Evolutionary conservation across 768 basidiomycete species (phyloP).

Genomic region (Pulveroboletus sp.): DNA sequence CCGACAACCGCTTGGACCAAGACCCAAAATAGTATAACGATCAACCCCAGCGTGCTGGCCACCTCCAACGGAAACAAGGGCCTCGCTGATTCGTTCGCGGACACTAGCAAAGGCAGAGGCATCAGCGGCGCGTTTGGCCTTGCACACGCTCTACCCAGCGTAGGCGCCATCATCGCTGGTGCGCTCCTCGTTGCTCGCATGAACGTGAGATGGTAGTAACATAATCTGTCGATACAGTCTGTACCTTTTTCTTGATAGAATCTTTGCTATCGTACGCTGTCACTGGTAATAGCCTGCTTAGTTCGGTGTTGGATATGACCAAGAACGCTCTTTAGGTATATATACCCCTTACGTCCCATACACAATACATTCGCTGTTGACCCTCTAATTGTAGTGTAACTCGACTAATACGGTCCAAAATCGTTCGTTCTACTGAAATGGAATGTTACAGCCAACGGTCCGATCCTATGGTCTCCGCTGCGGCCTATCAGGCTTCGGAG

Average conservation of each 20-base stretch:
- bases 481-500: no score
- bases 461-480: no score
- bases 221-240: slow-evolving; percentile 1
- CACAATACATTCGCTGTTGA: slow-evolving; percentile 26
- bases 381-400: slow-evolving; percentile 4
- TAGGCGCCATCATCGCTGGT: slow-evolving; percentile 15
- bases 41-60: slow-evolving; percentile 54
- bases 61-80: slow-evolving; percentile 60
- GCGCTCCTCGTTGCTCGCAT: slow-evolving; percentile 9
- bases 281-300: not conserved
- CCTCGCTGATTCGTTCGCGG: slow-evolving; percentile 15
- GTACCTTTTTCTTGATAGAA: slow-evolving; percentile 11
- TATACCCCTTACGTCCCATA: slow-evolving; percentile 18
- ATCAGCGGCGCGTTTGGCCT: slow-evolving; percentile 1
- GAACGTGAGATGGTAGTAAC: not conserved
- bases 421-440: not conserved
- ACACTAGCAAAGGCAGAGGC: slow-evolving; percentile 7
- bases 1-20: slow-evolving; percentile 43
- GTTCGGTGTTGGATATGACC: not conserved
- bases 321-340: slow-evolving; percentile 3
- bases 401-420: not conserved
- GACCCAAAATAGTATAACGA: slow-evolving; percentile 45
- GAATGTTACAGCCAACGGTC: no score
- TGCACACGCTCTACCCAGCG: slow-evolving; percentile 9
- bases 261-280: slow-evolving; percentile 8